Evolutionary conservation across 2,329 filamentous ascomycete genomes (phyloP).

Genomic region (Colletotrichum falcatum): DNA sequence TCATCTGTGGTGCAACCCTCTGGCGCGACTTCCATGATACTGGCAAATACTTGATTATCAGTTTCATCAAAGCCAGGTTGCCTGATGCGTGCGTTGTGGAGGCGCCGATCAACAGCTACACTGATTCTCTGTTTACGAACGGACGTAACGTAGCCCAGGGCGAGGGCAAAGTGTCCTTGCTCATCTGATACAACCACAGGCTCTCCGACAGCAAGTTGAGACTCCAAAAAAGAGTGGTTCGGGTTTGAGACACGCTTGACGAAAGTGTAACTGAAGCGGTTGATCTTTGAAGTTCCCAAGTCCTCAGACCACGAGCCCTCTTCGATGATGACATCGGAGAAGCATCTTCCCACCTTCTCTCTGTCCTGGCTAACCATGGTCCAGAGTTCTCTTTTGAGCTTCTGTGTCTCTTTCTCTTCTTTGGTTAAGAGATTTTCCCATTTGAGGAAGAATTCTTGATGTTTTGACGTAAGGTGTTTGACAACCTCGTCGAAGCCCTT

Average conservation of each 20-base stretch:
- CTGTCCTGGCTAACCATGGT: slow-evolving; percentile 92
- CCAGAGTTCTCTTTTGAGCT: slow-evolving; percentile 91
- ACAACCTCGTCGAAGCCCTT: slow-evolving; percentile 86
- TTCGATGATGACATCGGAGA: slow-evolving; percentile 87
- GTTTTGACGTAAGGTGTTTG: slow-evolving; percentile 77
- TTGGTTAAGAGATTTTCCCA: slow-evolving; percentile 95
- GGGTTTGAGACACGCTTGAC: slow-evolving; percentile 72
- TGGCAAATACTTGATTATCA: slow-evolving; percentile 86
- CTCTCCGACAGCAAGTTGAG: slow-evolving; percentile 87
- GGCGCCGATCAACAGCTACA: slow-evolving; percentile 88
- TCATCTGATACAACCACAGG: slow-evolving; percentile 98
- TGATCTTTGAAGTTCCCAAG: slow-evolving; percentile 81
- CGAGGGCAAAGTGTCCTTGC: slow-evolving; percentile 92
- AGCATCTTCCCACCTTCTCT: slow-evolving; percentile 89
- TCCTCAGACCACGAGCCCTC: slow-evolving; percentile 80
- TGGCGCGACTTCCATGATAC: slow-evolving; percentile 86
- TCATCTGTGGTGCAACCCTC: slow-evolving; percentile 66
- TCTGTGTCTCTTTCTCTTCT: slow-evolving; percentile 91
- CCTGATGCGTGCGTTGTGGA: slow-evolving; percentile 87
- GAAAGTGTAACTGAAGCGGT: slow-evolving; percentile 89
- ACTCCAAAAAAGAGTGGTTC: slow-evolving; percentile 89
- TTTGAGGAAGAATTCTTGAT: slow-evolving; percentile 89
- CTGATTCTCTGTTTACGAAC: slow-evolving; percentile 81
- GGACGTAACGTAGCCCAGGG: slow-evolving; percentile 88
- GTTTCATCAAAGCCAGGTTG: slow-evolving; percentile 80